Conservation (phyloP, 352 stramenopile species). For the Elongisporangium prolatum region DNA sequence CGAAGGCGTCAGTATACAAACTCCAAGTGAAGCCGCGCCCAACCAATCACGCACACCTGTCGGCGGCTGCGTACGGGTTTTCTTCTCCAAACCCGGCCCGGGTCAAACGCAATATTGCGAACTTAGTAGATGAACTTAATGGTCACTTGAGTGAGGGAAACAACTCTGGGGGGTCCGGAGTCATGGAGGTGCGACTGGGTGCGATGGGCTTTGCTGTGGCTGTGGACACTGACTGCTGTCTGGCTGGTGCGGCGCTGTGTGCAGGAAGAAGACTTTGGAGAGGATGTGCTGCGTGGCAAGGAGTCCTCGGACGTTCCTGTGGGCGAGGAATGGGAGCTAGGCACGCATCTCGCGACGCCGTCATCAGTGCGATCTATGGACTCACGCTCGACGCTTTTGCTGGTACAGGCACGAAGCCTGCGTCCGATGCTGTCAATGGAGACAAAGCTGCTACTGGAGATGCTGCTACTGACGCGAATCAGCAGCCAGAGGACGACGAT, state of each 20-base stretch:
- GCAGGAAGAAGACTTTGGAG: slow-evolving; percentile 78
- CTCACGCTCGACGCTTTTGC: background rate
- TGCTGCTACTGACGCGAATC: slow-evolving; percentile 6
- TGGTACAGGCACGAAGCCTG: slow-evolving; percentile 19
- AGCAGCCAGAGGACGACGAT: slow-evolving; percentile 40
- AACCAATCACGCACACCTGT: slow-evolving; percentile 28
- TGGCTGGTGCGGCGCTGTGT: slow-evolving; percentile 3
- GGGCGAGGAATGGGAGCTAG: slow-evolving; percentile 14
- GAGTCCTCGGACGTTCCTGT: slow-evolving; percentile 9
- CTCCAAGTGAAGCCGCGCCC: slow-evolving; percentile 24
- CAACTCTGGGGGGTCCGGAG: background rate
- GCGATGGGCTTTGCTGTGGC: background rate
- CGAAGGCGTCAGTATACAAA: slow-evolving; percentile 72
- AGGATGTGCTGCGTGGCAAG: slow-evolving; percentile 64
- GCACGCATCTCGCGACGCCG: background rate
- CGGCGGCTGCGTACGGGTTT: slow-evolving; percentile 4
- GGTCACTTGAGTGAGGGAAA: background rate
- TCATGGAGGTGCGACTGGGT: slow-evolving; percentile 17
- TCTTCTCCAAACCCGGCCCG: no score
- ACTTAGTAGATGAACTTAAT: background rate
- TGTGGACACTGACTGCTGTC: background rate
- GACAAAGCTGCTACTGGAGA: slow-evolving; percentile 1
- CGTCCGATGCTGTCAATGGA: background rate
- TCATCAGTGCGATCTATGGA: background rate
- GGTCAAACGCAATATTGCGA: background rate